These are phyloP conservation scores for Solanum chacoense DNA, from an alignment of 305 asterid genomes.

Conservation along the genomic window DNA sequence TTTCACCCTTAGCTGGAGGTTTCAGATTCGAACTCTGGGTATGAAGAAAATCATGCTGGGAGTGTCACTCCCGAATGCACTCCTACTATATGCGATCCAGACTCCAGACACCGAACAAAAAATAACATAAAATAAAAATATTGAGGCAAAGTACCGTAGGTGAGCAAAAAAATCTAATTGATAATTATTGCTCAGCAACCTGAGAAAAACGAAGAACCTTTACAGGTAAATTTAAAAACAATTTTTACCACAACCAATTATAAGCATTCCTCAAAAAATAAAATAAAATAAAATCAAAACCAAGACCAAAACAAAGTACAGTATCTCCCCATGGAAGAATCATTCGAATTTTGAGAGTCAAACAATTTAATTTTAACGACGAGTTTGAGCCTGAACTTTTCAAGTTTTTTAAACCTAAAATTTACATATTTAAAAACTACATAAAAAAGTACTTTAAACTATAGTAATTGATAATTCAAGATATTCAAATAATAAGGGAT, in stretches of 20 bases:
- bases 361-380: fast-evolving
- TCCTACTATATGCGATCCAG: not conserved
- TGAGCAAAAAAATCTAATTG: not conserved
- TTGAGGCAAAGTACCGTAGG: too few relatives aligned
- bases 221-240: not conserved
- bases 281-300: not conserved
- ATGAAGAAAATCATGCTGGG: not conserved
- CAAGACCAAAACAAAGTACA: not conserved
- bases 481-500: too few relatives aligned
- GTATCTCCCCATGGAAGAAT: not conserved
- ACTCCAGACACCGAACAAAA: too few relatives aligned
- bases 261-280: not conserved
- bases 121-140: too few relatives aligned
- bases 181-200: not conserved
- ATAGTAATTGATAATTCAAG: not conserved
- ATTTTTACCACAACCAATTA: not conserved
- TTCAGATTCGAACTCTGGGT: fast-evolving
- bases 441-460: too few relatives aligned
- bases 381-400: fast-evolving
- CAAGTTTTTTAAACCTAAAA: not conserved
- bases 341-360: not conserved
- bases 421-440: not conserved
- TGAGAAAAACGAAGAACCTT: not conserved
- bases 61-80: fast-evolving
- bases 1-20: too few relatives aligned